phyloP scores from a whole-genome alignment of 345 rosid species.

The Draba incana region DNA sequence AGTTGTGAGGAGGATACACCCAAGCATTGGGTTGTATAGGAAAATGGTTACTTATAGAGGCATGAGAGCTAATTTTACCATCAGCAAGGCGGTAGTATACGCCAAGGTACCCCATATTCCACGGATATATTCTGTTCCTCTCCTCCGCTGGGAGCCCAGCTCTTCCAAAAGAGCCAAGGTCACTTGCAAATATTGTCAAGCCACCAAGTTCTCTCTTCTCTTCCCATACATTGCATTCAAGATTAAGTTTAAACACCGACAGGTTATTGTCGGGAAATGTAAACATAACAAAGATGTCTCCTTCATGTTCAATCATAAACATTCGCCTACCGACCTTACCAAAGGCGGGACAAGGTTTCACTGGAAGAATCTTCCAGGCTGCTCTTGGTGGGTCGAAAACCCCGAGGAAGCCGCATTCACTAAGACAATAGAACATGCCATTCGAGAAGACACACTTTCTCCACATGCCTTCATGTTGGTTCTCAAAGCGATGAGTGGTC shows the following conservation, averaged over 20 bases:
- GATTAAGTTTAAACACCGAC: not conserved
- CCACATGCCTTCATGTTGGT: not conserved
- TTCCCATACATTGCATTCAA: not conserved
- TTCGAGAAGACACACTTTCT: not conserved
- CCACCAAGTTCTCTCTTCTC: conserved; percentile 22
- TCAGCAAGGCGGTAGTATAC: too few relatives aligned
- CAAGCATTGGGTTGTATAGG: too few relatives aligned
- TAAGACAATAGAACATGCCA: conserved; percentile 6
- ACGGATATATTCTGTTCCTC: not conserved
- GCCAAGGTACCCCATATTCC: too few relatives aligned
- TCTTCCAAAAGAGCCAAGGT: not conserved
- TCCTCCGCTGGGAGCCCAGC: not conserved
- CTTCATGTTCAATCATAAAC: conserved; percentile 15
- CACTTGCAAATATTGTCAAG: conserved; percentile 7
- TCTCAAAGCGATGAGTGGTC: not conserved
- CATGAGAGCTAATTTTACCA: too few relatives aligned
- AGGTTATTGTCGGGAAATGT: not conserved
- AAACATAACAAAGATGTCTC: not conserved
- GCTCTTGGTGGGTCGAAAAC: not conserved
- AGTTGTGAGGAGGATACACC: too few relatives aligned
- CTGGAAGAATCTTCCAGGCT: not conserved
- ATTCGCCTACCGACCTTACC: not conserved
- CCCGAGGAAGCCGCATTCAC: not conserved
- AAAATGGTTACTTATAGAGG: too few relatives aligned
- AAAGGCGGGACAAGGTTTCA: not conserved